A percentile compares a stretch with the other conserved stretches of the same genome.
phyloP scores from a whole-genome alignment of 306 rosid species.

The Gastrolobium bilobum region DNA sequence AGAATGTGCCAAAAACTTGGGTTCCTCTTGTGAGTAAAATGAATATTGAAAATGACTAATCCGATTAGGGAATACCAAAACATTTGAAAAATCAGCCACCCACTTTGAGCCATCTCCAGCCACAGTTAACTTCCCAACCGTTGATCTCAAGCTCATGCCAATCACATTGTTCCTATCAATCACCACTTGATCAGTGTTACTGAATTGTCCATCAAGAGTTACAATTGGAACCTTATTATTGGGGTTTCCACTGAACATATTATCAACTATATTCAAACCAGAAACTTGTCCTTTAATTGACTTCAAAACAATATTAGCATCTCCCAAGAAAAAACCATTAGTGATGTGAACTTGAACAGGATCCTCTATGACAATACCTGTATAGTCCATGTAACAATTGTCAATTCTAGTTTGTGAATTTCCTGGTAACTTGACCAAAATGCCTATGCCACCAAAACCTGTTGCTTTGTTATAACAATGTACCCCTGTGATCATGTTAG shows the following conservation, averaged over 20 bases:
- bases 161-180: conserved; percentile 57
- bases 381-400: conserved; percentile 70
- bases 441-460: conserved; percentile 69
- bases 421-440: conserved; percentile 59
- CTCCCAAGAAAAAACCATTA: conserved; percentile 68
- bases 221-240: conserved; percentile 47
- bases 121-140: conserved; percentile 53
- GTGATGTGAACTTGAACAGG: conserved; percentile 78
- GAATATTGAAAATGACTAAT: conserved; percentile 6
- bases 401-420: conserved; percentile 68
- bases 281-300: conserved; percentile 57
- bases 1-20: conserved; percentile 52
- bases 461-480: conserved; percentile 77
- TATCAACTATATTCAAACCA: conserved; percentile 62
- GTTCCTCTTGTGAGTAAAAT: conserved; percentile 24
- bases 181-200: conserved; percentile 56
- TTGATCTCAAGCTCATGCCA: conserved; percentile 59
- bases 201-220: conserved; percentile 51
- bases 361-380: conserved; percentile 66
- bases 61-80: conserved; percentile 57
- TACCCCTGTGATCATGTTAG: conserved; percentile 67
- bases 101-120: conserved; percentile 55
- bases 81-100: conserved; percentile 54
- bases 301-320: conserved; percentile 65
- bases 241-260: conserved; percentile 57